Conservation (phyloP, 768 basidiomycete species). For the Panellus pusillus region DNA sequence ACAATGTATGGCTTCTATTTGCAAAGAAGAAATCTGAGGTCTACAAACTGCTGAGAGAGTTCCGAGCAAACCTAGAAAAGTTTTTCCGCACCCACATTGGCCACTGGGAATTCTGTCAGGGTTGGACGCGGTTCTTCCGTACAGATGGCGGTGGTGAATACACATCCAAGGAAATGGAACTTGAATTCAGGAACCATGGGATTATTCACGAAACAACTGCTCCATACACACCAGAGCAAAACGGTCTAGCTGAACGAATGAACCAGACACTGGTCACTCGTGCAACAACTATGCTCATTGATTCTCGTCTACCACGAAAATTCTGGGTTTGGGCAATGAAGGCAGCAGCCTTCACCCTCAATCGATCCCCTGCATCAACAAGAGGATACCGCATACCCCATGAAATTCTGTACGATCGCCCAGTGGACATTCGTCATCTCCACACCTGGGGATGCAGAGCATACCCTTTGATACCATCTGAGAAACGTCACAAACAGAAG, state of each 20-base stretch:
- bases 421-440: constrained; percentile 15
- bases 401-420: not conserved
- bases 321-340: constrained; percentile 18
- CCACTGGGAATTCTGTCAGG: not conserved
- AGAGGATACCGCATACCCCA: not conserved
- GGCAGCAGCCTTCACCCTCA: constrained; percentile 19
- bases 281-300: constrained; percentile 12
- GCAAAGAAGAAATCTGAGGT: too few species aligned
- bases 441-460: constrained; percentile 25
- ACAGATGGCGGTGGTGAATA: constrained; percentile 28
- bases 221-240: constrained; percentile 26
- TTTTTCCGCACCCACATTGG: not conserved
- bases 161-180: constrained; percentile 13
- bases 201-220: constrained; percentile 22
- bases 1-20: too few species aligned
- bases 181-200: constrained; percentile 12
- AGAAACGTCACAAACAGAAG: constrained; percentile 17
- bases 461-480: constrained; percentile 21
- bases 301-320: constrained; percentile 1
- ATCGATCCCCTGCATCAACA: not conserved
- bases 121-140: not conserved
- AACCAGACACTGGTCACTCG: constrained; percentile 22
- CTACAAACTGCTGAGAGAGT: too few species aligned
- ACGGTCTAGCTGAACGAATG: constrained; percentile 25
- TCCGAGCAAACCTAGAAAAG: too few species aligned